Percentiles rank a stretch among this genome's conserved stretches.
Conservation (phyloP, 1,284 basidiomycete species). For the Austroboletus novae-zelandiae region DNA sequence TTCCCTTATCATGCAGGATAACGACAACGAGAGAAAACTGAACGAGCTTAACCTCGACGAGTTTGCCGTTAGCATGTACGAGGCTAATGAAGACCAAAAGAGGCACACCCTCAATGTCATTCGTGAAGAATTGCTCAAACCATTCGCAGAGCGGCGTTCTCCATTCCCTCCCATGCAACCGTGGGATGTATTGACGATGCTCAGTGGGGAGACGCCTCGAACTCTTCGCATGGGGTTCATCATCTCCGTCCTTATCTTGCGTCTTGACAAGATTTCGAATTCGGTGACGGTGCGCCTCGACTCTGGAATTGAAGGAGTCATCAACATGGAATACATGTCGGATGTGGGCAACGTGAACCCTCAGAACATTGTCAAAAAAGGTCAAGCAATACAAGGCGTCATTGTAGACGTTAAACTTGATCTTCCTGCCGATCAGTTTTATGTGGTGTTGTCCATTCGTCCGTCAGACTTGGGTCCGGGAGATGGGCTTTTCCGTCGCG, state of each 20-base stretch:
- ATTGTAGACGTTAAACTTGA: slow-evolving; percentile 75
- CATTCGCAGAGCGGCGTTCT: slow-evolving; percentile 79
- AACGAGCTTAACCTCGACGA: slow-evolving; percentile 94
- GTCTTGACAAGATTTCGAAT: slow-evolving; percentile 44
- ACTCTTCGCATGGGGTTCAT: slow-evolving; percentile 82
- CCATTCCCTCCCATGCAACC: slow-evolving; percentile 66
- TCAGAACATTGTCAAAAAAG: slow-evolving; percentile 58
- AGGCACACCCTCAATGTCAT: slow-evolving; percentile 88
- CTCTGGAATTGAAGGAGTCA: slow-evolving; percentile 88
- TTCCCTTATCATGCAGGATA: slow-evolving; percentile 81
- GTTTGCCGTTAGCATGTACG: slow-evolving; percentile 90
- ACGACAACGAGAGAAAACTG: slow-evolving; percentile 79
- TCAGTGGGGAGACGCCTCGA: slow-evolving; percentile 87
- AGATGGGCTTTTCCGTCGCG: slow-evolving; percentile 62
- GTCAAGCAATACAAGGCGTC: slow-evolving; percentile 80
- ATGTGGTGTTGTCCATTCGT: slow-evolving; percentile 78
- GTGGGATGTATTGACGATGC: slow-evolving; percentile 91
- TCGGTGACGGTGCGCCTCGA: slow-evolving; percentile 74
- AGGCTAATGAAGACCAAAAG: slow-evolving; percentile 82
- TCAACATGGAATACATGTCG: slow-evolving; percentile 66
- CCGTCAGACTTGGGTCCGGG: slow-evolving; percentile 66
- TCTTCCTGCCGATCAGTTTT: slow-evolving; percentile 61
- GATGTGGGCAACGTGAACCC: slow-evolving; percentile 45
- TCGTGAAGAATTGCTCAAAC: slow-evolving; percentile 82
- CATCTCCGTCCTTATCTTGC: slow-evolving; percentile 77